Evolutionary conservation across 306 rosid species (phyloP).

Genomic region (Cucumis sativus): DNA sequence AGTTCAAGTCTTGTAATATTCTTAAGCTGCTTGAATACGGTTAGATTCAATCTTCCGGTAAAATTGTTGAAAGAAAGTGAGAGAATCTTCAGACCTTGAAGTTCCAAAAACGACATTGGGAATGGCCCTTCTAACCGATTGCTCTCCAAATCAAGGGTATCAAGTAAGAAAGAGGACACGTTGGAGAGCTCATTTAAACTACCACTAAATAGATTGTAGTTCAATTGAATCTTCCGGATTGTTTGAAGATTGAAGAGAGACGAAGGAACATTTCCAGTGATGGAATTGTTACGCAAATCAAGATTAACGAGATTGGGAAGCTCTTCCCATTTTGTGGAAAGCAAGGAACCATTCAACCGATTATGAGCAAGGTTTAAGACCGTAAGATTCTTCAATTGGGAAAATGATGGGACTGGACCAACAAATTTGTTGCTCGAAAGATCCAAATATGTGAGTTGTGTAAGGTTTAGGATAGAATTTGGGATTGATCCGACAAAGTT

Average conservation of each 20-base stretch:
- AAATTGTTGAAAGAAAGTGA: slow-evolving; percentile 15
- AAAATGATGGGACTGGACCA: slow-evolving; percentile 24
- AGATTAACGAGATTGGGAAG: slow-evolving; percentile 10
- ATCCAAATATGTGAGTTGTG: slow-evolving; percentile 13
- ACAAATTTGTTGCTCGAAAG: neutral
- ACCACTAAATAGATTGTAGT: slow-evolving; percentile 11
- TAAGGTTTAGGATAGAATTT: neutral
- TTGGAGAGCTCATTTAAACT: neutral
- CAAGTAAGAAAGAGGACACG: neutral
- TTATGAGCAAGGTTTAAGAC: slow-evolving; percentile 12
- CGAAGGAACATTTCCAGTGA: slow-evolving; percentile 11
- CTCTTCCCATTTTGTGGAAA: slow-evolving; percentile 13
- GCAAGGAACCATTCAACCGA: slow-evolving; percentile 11
- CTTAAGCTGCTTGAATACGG: neutral
- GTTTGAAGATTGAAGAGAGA: slow-evolving; percentile 14
- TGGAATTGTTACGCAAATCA: slow-evolving; percentile 15
- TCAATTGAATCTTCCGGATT: slow-evolving; percentile 9
- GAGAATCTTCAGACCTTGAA: slow-evolving; percentile 12
- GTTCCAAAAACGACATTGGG: slow-evolving; percentile 12
- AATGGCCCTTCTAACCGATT: slow-evolving; percentile 37
- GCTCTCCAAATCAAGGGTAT: slow-evolving; percentile 37
- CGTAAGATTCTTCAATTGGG: slow-evolving; percentile 7
- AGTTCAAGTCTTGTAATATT: slow-evolving; percentile 12
- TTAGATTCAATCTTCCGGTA: neutral
- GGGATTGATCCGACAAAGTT: slow-evolving; percentile 20